Evolutionary conservation across 768 basidiomycete species (phyloP).

Genomic region (Trametes elegans): DNA sequence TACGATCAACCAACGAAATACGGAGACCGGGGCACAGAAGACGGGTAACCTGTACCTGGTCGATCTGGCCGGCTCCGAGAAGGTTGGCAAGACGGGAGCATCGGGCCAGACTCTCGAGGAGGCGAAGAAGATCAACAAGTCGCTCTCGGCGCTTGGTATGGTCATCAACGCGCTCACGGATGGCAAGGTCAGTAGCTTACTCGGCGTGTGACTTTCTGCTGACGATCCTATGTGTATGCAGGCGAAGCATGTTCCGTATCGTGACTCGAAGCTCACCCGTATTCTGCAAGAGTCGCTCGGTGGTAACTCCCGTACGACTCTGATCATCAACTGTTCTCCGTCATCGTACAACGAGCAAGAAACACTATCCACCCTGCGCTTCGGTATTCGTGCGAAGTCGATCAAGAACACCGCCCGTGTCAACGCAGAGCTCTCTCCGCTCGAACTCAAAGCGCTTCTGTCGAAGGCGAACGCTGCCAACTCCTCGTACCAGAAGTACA

Average conservation of each 20-base stretch:
- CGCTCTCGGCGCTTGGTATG: conserved; percentile 95
- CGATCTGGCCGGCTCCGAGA: conserved; percentile 97
- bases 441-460: conserved; percentile 91
- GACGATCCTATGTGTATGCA: conserved; percentile 31
- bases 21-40: conserved; percentile 93
- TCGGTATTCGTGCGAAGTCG: conserved; percentile 99
- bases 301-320: conserved; percentile 91
- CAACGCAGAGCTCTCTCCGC: conserved; percentile 94
- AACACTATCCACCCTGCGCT: conserved; percentile 94
- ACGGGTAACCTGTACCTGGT: conserved; percentile 97
- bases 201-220: not conserved
- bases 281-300: conserved; percentile 98
- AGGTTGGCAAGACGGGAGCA: conserved; percentile 98
- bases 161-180: conserved; percentile 99
- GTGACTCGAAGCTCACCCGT: conserved; percentile 98
- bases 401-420: conserved; percentile 99
- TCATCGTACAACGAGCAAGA: conserved; percentile 97
- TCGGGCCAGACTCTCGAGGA: conserved; percentile 99
- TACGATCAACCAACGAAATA: conserved; percentile 95
- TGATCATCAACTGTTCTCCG: conserved; percentile 99
- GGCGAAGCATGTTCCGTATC: conserved; percentile 97
- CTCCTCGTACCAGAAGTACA: conserved; percentile 80
- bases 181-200: conserved; percentile 60
- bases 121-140: conserved; percentile 99
- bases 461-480: conserved; percentile 88